Percentiles rank a stretch among this genome's conserved stretches.
phyloP scores from a whole-genome alignment of 257 asterid genomes.

The Nicotiana undulata region DNA sequence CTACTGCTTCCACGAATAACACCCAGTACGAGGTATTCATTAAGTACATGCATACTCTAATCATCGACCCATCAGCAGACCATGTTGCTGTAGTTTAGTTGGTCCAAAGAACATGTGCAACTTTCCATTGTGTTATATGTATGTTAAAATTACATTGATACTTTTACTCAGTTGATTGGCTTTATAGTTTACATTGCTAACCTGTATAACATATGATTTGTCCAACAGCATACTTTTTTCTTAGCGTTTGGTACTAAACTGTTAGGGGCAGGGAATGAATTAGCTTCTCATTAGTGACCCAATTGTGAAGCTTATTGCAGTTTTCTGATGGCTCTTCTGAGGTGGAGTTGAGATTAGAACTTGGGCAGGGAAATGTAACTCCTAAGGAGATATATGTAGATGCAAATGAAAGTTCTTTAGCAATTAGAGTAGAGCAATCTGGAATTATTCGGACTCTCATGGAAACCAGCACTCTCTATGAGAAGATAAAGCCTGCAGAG shows the following conservation, averaged over 20 bases:
- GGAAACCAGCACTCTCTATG: constrained; percentile 62
- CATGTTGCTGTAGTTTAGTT: neutral
- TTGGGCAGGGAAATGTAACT: constrained; percentile 39
- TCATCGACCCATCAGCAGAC: neutral
- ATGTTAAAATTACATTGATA: neutral
- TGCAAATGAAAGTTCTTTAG: constrained; percentile 61
- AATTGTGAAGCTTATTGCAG: constrained; percentile 30
- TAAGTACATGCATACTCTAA: neutral
- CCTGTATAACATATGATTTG: neutral
- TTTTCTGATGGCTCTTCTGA: constrained; percentile 68
- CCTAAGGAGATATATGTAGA: constrained; percentile 65
- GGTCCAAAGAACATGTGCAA: neutral
- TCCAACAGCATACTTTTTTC: neutral
- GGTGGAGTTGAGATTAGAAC: constrained; percentile 83
- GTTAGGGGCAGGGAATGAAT: neutral
- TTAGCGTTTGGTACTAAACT: neutral
- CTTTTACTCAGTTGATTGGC: neutral
- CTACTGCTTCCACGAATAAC: constrained; percentile 44
- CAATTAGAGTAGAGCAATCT: constrained; percentile 42
- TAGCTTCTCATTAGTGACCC: neutral
- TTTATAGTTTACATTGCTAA: neutral
- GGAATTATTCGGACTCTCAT: constrained; percentile 61
- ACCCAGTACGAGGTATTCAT: constrained; percentile 68
- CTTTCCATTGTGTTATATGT: neutral
- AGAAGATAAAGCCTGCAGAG: constrained; percentile 74